A percentile compares a stretch with the other conserved stretches of the same genome.
Evolutionary conservation across 768 basidiomycete species (phyloP).

Genomic region (Hygrocybe coccinea): DNA sequence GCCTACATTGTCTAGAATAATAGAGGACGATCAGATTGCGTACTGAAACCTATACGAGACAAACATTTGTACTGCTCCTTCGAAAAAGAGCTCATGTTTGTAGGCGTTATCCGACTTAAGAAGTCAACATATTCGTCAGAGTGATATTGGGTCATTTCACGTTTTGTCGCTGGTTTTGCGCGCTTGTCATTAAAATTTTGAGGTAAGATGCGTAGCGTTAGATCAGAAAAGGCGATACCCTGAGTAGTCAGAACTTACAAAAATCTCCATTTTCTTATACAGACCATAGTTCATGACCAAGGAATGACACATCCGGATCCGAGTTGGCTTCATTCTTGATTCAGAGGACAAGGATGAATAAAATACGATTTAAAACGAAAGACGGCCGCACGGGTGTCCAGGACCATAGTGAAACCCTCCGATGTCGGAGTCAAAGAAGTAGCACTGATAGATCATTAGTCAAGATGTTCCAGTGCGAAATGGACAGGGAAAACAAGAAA

Average conservation of each 20-base stretch:
- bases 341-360: conserved; percentile 11
- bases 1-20: conserved; percentile 42
- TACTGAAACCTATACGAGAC: conserved; percentile 15
- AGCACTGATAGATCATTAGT: conserved; percentile 56
- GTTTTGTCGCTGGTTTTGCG: conserved; percentile 97
- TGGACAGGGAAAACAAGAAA: conserved; percentile 11
- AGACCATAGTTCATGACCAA: conserved; percentile 99
- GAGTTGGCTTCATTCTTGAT: conserved; percentile 89
- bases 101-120: conserved; percentile 86
- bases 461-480: conserved; percentile 10
- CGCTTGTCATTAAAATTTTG: conserved; percentile 47
- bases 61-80: conserved; percentile 95
- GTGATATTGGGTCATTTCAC: conserved; percentile 99
- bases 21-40: neutral
- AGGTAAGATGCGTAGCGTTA: neutral
- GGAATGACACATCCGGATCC: conserved; percentile 99
- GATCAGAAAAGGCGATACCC: no score
- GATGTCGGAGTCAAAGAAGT: conserved; percentile 99
- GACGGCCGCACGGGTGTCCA: conserved; percentile 71
- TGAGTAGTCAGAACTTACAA: conserved; percentile 54
- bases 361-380: conserved; percentile 8
- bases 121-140: conserved; percentile 99
- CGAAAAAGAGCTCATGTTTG: conserved; percentile 88
- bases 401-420: conserved; percentile 99
- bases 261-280: conserved; percentile 99